phyloP scores from a whole-genome alignment of 768 basidiomycete genomes.

The Leccinum broughii region DNA sequence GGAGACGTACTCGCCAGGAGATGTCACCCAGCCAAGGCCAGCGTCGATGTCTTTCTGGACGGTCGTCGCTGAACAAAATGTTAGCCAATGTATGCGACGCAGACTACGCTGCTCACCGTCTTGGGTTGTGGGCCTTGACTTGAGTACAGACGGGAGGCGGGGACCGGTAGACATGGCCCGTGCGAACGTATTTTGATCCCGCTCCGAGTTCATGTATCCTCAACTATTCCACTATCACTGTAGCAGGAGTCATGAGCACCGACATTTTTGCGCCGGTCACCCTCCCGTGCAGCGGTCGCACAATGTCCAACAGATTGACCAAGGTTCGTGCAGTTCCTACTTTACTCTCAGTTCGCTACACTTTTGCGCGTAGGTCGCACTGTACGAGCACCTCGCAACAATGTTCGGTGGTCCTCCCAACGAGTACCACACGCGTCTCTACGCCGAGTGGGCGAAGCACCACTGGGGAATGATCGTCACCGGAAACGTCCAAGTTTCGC shows the following conservation, averaged over 20 bases:
- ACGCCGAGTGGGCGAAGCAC: slow-evolving; percentile 70
- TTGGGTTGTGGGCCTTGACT: slow-evolving; percentile 33
- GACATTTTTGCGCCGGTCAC: slow-evolving; percentile 28
- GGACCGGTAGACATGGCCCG: slow-evolving; percentile 24
- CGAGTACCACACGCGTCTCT: slow-evolving; percentile 58
- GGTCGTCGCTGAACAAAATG: slow-evolving; percentile 43
- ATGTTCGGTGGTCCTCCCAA: slow-evolving; percentile 75
- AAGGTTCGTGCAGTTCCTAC: slow-evolving; percentile 41
- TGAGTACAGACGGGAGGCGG: slow-evolving; percentile 36
- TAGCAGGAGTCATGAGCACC: slow-evolving; percentile 12
- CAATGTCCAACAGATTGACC: slow-evolving; percentile 48
- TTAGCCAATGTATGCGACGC: not conserved
- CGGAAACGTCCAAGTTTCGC: slow-evolving; percentile 76
- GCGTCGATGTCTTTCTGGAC: slow-evolving; percentile 53
- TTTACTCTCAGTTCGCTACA: not conserved
- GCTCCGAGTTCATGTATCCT: not conserved
- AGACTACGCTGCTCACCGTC: slow-evolving; percentile 24
- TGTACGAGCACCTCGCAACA: slow-evolving; percentile 81
- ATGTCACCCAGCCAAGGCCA: slow-evolving; percentile 60
- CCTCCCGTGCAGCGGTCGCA: slow-evolving; percentile 36
- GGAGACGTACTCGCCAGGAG: slow-evolving; percentile 58
- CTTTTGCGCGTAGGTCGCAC: slow-evolving; percentile 59
- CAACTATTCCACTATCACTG: not conserved
- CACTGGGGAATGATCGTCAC: slow-evolving; percentile 90
- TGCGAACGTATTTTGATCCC: not conserved